Conservation (phyloP, 2,329 filamentous ascomycete species). For the Emergomyces orientalis region DNA sequence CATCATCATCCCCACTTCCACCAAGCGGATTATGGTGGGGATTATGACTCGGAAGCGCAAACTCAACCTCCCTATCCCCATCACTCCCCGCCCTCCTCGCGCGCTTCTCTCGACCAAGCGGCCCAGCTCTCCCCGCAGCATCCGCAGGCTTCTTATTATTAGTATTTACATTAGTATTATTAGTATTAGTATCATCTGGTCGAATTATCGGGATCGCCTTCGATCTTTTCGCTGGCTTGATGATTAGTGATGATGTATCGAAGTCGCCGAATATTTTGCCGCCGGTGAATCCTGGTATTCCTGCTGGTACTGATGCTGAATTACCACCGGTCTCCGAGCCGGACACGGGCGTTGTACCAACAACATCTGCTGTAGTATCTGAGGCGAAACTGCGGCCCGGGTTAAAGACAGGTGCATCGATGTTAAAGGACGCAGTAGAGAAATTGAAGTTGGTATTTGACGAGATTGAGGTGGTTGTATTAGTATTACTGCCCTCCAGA, state of each 20-base stretch:
- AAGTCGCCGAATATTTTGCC: slow-evolving; percentile 60
- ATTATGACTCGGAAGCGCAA: slow-evolving; percentile 46
- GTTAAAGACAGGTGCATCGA: slow-evolving; percentile 68
- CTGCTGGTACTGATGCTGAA: slow-evolving; percentile 4
- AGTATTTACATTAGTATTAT: slow-evolving; percentile 19
- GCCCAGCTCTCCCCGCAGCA: slow-evolving; percentile 53
- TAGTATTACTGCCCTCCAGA: slow-evolving; percentile 14
- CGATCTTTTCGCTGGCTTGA: slow-evolving; percentile 59
- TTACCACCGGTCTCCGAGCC: slow-evolving; percentile 12
- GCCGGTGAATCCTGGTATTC: slow-evolving; percentile 15
- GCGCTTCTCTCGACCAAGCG: slow-evolving; percentile 64
- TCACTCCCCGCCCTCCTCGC: slow-evolving; percentile 56
- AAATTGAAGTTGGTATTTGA: slow-evolving; percentile 53
- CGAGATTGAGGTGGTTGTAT: slow-evolving; percentile 18
- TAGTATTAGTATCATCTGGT: slow-evolving; percentile 43
- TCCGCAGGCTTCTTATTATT: slow-evolving; percentile 30
- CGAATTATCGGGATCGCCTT: slow-evolving; percentile 76
- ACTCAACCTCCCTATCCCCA: slow-evolving; percentile 64
- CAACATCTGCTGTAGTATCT: slow-evolving; percentile 11
- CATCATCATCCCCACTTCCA: slow-evolving; percentile 17
- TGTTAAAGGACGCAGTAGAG: slow-evolving; percentile 60
- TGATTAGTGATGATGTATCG: slow-evolving; percentile 47
- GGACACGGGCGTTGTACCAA: neutral
- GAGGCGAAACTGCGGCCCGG: slow-evolving; percentile 39
- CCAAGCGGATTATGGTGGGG: slow-evolving; percentile 23